Evolutionary conservation across 2,329 filamentous ascomycete genomes (phyloP), one percentile per base, ranked within the genome.

Genomic region (Xylariales sp.): DNA sequence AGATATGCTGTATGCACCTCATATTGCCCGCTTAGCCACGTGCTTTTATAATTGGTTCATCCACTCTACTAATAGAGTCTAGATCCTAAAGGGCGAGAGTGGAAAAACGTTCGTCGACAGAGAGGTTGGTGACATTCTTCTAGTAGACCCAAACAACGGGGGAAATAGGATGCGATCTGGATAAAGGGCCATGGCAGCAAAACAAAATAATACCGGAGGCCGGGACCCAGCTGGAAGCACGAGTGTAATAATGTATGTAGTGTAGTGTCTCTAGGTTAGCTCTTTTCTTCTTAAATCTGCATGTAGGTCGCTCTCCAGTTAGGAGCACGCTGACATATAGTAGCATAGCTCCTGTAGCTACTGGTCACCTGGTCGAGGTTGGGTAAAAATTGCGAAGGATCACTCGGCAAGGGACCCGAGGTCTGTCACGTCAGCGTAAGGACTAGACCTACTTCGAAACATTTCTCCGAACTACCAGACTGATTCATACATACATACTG

Each of bases 1-100:
- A 23, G 23, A 23, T 23, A 55, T 9, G 16, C 12, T 28, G 30
- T 65, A 64, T 67, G 65, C 65, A 65, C 49, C 56, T 68, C 56
- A 65, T 62, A 63, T 60, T 64, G 62, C 50, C 45, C 65, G 65
- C 65, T 28, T 49, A 8, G 63, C 66, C 66, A 68, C 66, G 66
- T 68, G 66, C 49, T 62, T 57, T 65, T 68, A 57, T 62, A 53
- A 59, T 68, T 65, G 57, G 66, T 39, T 58, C 43, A 54, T 43
- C 52, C 45, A 57, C 57, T 65, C 23, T 23, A 23, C 23, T 23
- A 23, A 36, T 36, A 36, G 34, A 23, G 23, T 23, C 23, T 36
- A 65, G 9, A 10, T 64, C 12, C 34, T n/a, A 54, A 32, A 43
- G 18, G 50, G n/a, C n/a, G 18, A 14, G 12, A 49, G 16, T 30